Evolutionary conservation across 805 yeast genomes (phyloP).

Genomic region (Yarrowia keelungensis): DNA sequence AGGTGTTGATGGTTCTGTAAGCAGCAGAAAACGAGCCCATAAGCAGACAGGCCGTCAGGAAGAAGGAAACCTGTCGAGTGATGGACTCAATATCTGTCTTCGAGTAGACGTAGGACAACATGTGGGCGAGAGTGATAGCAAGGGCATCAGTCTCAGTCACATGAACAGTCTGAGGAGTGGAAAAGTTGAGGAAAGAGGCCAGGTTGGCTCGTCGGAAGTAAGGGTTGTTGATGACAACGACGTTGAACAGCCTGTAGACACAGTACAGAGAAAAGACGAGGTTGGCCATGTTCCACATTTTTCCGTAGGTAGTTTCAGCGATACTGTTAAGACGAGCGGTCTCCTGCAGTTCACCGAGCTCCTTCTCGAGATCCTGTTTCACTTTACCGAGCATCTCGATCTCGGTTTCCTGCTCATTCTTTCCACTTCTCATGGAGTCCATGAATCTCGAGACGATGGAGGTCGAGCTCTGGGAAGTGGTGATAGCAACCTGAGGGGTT

Average conservation of each 20-base stretch:
- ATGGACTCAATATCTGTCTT: conserved; percentile 48
- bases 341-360: conserved; percentile 45
- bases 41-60: conserved; percentile 52
- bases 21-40: conserved; percentile 51
- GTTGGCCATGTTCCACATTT: conserved; percentile 45
- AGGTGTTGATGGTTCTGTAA: conserved; percentile 48
- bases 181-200: conserved; percentile 20
- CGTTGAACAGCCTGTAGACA: conserved; percentile 52
- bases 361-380: conserved; percentile 48
- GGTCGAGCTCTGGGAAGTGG: conserved; percentile 19
- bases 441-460: conserved; percentile 24
- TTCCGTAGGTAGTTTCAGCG: conserved; percentile 49
- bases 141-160: conserved; percentile 44
- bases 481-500: conserved; percentile 18
- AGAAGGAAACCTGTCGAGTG: conserved; percentile 53
- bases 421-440: conserved; percentile 26
- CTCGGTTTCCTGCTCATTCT: conserved; percentile 46
- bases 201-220: conserved; percentile 38
- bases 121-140: conserved; percentile 45
- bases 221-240: conserved; percentile 48
- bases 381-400: conserved; percentile 50
- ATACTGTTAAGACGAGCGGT: conserved; percentile 45
- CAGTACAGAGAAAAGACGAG: conserved; percentile 52
- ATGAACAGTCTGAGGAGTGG: background rate
- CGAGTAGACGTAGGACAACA: conserved; percentile 40